These are phyloP conservation scores for Blastobotrys petasosporus DNA, from an alignment of 1,139 yeast species.

Conservation along the genomic window DNA sequence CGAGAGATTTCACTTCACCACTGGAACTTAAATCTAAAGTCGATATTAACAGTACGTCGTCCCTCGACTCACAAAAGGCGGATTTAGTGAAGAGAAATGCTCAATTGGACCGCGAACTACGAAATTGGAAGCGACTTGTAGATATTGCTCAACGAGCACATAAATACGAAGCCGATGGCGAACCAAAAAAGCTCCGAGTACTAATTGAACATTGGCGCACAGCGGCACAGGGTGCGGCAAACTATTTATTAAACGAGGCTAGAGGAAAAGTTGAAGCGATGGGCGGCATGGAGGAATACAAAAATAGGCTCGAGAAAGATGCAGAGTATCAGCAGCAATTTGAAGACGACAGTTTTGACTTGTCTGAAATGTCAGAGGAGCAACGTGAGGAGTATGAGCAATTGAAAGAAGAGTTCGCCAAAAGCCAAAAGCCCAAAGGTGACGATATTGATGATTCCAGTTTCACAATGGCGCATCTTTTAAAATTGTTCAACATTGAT, in stretches of 20 bases:
- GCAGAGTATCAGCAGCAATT: conserved; percentile 16
- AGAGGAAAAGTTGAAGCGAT: conserved; percentile 36
- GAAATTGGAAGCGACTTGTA: conserved; percentile 27
- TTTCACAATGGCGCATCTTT: conserved; percentile 41
- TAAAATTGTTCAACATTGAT: conserved; percentile 38
- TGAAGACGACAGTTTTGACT: conserved; percentile 30
- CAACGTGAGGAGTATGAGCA: conserved; percentile 26
- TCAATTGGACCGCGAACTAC: conserved; percentile 27
- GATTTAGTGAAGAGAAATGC: conserved; percentile 17
- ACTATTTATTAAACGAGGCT: conserved; percentile 40
- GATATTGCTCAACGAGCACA: conserved; percentile 36
- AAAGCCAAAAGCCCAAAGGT: conserved; percentile 25
- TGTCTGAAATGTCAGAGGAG: conserved; percentile 31
- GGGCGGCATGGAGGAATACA: conserved; percentile 44
- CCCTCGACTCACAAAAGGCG: conserved; percentile 2
- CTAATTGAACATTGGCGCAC: conserved; percentile 42
- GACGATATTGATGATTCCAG: conserved; percentile 21
- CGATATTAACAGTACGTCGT: too few relatives aligned
- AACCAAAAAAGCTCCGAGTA: conserved; percentile 24
- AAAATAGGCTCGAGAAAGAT: conserved; percentile 29
- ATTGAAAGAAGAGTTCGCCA: conserved; percentile 22
- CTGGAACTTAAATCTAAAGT: not conserved
- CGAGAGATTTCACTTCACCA: conserved; percentile 14
- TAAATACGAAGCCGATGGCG: conserved; percentile 27
- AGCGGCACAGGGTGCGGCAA: conserved; percentile 41